phyloP scores from a whole-genome alignment of 2,329 filamentous ascomycete species.

The Lasiodiplodia theobromae region DNA sequence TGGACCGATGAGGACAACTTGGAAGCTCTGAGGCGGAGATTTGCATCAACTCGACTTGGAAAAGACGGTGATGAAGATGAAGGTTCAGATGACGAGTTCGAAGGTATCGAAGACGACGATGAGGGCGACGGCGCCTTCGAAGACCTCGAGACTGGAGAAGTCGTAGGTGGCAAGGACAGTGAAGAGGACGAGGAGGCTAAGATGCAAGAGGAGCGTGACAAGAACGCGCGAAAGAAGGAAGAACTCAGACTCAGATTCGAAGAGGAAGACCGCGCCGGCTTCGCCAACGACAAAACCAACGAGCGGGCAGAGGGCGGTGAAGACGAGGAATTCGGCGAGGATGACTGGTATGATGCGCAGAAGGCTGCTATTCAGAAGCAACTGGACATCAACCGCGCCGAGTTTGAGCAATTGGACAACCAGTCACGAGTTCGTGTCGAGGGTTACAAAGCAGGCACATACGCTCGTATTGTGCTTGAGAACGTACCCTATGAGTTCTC shows the following conservation, averaged over 20 bases:
- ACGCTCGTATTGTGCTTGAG: conserved; percentile 88
- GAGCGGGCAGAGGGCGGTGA: conserved; percentile 72
- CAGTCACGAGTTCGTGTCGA: conserved; percentile 83
- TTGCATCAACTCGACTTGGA: conserved; percentile 71
- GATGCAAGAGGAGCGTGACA: conserved; percentile 87
- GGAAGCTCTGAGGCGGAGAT: conserved; percentile 75
- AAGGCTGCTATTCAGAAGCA: conserved; percentile 96
- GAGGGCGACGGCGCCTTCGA: conserved; percentile 82
- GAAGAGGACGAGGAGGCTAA: conserved; percentile 57
- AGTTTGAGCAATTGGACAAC: conserved; percentile 88
- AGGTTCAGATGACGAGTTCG: conserved; percentile 60
- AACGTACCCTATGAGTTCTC: conserved; percentile 92
- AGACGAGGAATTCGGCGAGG: conserved; percentile 87
- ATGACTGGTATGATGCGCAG: conserved; percentile 98
- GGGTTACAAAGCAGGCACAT: conserved; percentile 89
- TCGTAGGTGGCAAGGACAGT: conserved; percentile 52
- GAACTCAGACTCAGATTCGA: conserved; percentile 94
- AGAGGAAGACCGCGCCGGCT: conserved; percentile 96
- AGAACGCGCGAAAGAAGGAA: conserved; percentile 90
- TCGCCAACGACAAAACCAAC: conserved; percentile 86
- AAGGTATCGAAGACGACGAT: conserved; percentile 65
- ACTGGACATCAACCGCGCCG: conserved; percentile 92
- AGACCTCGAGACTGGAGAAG: conserved; percentile 81
- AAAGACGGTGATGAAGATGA: conserved; percentile 56
- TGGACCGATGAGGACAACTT: conserved; percentile 84